Conservation (phyloP, 495 filamentous ascomycete species). For the Aspergillus saccharolyticus region DNA sequence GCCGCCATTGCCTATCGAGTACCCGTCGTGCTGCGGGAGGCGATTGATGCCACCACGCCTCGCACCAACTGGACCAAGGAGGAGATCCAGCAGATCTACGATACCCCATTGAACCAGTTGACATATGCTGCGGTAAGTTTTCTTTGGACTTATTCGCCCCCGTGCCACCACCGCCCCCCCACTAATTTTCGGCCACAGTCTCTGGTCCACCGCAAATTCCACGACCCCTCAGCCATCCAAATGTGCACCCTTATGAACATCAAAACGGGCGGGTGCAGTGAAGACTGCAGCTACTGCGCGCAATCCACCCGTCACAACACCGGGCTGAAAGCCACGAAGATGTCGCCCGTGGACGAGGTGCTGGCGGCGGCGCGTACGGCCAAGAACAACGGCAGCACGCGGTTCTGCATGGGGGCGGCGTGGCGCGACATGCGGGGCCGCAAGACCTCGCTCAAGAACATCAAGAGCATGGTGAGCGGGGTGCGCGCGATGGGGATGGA, state of each 20-base stretch:
- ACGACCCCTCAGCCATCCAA: conserved; percentile 72
- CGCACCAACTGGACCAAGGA: conserved; percentile 73
- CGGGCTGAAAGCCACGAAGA: conserved; percentile 70
- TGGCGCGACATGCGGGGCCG: conserved; percentile 90
- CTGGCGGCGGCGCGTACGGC: conserved; percentile 69
- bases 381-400: conserved; percentile 71
- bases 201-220: conserved; percentile 72
- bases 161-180: not conserved
- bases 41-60: conserved; percentile 51
- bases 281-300: conserved; percentile 86
- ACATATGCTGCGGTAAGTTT: conserved; percentile 64
- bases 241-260: conserved; percentile 93
- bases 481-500: conserved; percentile 79
- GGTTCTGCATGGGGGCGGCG: conserved; percentile 89
- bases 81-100: conserved; percentile 69
- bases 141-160: too few relatives aligned
- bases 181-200: conserved; percentile 39
- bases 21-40: conserved; percentile 42
- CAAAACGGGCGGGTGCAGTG: conserved; percentile 85
- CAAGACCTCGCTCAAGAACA: conserved; percentile 69
- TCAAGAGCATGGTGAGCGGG: conserved; percentile 75
- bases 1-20: conserved; percentile 32
- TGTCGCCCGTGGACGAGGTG: conserved; percentile 71
- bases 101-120: conserved; percentile 71
- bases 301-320: conserved; percentile 78